Evolutionary conservation across 768 basidiomycete genomes (phyloP), one percentile per base, ranked within the genome.

Genomic region (Kwoniella dendrophila): DNA sequence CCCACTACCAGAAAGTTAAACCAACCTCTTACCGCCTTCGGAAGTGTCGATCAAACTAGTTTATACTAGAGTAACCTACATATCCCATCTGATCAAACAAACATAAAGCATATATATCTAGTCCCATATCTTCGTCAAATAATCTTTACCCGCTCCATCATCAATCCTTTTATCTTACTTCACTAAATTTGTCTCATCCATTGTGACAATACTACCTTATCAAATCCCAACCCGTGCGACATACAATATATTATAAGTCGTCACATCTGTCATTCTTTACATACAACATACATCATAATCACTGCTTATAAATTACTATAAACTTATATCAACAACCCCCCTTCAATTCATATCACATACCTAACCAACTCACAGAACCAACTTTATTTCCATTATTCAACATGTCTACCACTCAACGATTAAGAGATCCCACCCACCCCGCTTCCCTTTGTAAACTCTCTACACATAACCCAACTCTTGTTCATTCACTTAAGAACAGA

Each of bases 381-480:
- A 29, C 36, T 24, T 16, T 41, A 22, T 20, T 34, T 6, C 54
- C n/a, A 33, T 12, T 43, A 29, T 33, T 56, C 64, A 56, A 12
- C 33, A 51, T 53, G 48, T 63, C 67, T 32, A 45, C 62, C 66
- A 33, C 54, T 51, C 63, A 71, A 41, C 63, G 67, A 59, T 50
- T 63, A 48, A 43, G 71, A 38, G 71, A 75, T 64, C 73, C 73
- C 40, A 68, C 61, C 58, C 80, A 82, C 67, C 90, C 90, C 41
- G 87, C 88, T 52, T 96, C 93, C 27, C 90, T 96, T 72, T 77
- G 92, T 55, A 88, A 89, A 64, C 81, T 85, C 57, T 83, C 84
- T 63, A 78, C 82, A 66, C 94, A 96, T 82, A 86, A 90, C 80
- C 87, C 87, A n/a, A 84, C 84, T 64, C 85, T 97, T 68, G 82